These are phyloP conservation scores for Yamadazyma phyllophila DNA, from an alignment of 805 yeast genomes.

Conservation along the genomic window DNA sequence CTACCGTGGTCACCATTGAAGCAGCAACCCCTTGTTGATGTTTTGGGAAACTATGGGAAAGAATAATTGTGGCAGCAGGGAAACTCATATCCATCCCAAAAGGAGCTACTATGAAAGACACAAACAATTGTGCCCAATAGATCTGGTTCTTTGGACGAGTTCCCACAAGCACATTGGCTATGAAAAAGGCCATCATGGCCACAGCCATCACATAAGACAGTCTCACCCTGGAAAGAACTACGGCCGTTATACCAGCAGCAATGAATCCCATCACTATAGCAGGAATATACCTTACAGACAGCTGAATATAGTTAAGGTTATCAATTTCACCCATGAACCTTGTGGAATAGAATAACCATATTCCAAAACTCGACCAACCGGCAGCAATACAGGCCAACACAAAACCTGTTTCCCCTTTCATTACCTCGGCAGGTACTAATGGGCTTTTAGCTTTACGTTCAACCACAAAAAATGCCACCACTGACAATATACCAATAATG, in stretches of 20 bases:
- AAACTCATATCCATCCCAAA: slow-evolving; percentile 80
- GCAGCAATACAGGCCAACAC: slow-evolving; percentile 52
- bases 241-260: slow-evolving; percentile 54
- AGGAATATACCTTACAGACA: slow-evolving; percentile 22
- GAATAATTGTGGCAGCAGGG: slow-evolving; percentile 67
- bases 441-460: slow-evolving; percentile 46
- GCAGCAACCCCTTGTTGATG: slow-evolving; percentile 78
- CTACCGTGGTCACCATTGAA: slow-evolving; percentile 65
- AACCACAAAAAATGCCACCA: slow-evolving; percentile 49
- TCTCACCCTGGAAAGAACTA: slow-evolving; percentile 42
- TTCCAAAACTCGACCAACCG: slow-evolving; percentile 79
- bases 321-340: slow-evolving; percentile 35
- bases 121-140: slow-evolving; percentile 59
- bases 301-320: background rate
- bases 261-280: slow-evolving; percentile 47
- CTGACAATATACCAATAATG: slow-evolving; percentile 47
- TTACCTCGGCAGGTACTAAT: slow-evolving; percentile 49
- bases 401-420: slow-evolving; percentile 45
- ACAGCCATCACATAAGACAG: slow-evolving; percentile 50
- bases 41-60: slow-evolving; percentile 56
- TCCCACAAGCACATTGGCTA: slow-evolving; percentile 50
- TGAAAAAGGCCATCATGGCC: slow-evolving; percentile 53
- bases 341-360: slow-evolving; percentile 62
- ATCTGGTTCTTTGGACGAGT: slow-evolving; percentile 57
- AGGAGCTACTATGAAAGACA: slow-evolving; percentile 51